Base-by-base conservation (phyloP, 805 yeast genomes). In the Wickerhamomyces tratensis region DNA sequence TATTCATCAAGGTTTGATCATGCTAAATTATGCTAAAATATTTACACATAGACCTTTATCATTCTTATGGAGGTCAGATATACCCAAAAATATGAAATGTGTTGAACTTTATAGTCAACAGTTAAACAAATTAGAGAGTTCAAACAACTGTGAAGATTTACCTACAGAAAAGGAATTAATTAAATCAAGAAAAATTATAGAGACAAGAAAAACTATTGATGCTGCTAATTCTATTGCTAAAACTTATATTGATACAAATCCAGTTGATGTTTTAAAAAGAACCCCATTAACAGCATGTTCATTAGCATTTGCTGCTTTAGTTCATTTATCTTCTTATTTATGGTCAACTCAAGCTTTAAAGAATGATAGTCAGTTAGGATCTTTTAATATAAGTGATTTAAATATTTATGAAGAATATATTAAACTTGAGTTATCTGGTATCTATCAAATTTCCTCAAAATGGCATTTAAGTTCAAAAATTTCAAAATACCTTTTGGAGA, bases 1-100 rank as follows among this genome's bases (percentile, higher is more conserved):
- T 29, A 69, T 73, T 4, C 76, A 72, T 41, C 78, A 74, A 48
- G 65, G 77, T 2, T 61, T 69, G 9, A 59, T 72, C 43, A 54
- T 74, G 54, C 59, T 68, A 41, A 69, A 69, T 44, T 74, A 74
- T 53, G 77, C 79, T 1, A 71, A 69, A 46, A 71, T 74, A n/a
- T 74, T 73, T 48, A 70, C 74, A 5, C 77, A 74, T 52, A 54
- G 79, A 43, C 79, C 79, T 3, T 64, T 74, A 43, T 72, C 78
- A 9, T 72, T 65, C 50, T 56, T 73, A 5, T 74, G 77, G 77
- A 66, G 73, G 51, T 65, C 71, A 1, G 72, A 68, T 47, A 57
- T 67, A 15, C 69, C 75, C 5, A 64, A 62, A 42, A 63, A 63
- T 39, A 62, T 72, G 15, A 58, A 58, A 43, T 67, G 71, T 45